A percentile compares a stretch with the other conserved stretches of the same genome.
Evolutionary conservation across 371 early-diverging fungal genomes (phyloP).

Genomic region (Phascolomyces articulosus): DNA sequence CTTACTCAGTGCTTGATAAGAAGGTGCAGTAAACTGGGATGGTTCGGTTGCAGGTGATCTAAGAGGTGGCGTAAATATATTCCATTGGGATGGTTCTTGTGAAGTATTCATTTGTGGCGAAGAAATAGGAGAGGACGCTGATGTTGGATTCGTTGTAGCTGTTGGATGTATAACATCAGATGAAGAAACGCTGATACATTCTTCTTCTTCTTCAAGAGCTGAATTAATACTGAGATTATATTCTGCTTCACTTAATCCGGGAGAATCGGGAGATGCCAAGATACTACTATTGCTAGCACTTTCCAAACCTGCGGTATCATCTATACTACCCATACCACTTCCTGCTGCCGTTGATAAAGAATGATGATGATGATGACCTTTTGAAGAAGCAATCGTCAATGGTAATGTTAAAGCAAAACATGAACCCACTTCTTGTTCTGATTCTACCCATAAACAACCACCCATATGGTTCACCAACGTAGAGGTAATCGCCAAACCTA

Average conservation of each 20-base stretch:
- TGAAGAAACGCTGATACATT: background rate
- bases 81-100: background rate
- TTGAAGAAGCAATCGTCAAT: constrained; percentile 41
- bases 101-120: background rate
- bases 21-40: background rate
- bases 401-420: constrained; percentile 61
- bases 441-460: constrained; percentile 65
- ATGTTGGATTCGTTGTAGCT: background rate
- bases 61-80: background rate
- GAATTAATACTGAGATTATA: constrained; percentile 36
- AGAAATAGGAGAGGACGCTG: background rate
- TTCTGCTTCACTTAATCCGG: constrained; percentile 39
- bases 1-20: background rate
- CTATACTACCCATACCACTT: background rate
- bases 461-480: constrained; percentile 65
- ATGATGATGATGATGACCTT: background rate
- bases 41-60: background rate
- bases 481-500: constrained; percentile 62
- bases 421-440: constrained; percentile 55
- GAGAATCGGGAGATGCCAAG: constrained; percentile 41
- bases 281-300: constrained; percentile 20
- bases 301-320: constrained; percentile 16
- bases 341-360: background rate
- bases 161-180: no score
- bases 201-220: constrained; percentile 8